phyloP scores from a whole-genome alignment of 1,284 basidiomycete species.

The Puccinia triticina region DNA sequence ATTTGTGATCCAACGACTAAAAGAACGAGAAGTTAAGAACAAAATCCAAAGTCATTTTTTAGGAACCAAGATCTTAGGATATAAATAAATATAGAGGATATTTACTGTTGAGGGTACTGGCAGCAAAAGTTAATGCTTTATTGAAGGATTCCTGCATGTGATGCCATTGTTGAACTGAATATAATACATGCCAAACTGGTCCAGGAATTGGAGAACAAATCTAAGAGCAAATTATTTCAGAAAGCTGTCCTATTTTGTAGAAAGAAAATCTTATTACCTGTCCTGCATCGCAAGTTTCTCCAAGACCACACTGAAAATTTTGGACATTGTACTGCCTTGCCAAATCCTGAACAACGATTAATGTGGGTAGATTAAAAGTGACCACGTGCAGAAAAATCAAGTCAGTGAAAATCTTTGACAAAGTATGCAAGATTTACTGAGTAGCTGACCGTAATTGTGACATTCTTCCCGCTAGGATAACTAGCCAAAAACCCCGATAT shows the following conservation, averaged over 20 bases:
- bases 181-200: constrained; percentile 39
- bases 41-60: background rate
- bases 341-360: background rate
- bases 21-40: background rate
- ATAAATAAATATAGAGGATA: background rate
- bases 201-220: constrained; percentile 39
- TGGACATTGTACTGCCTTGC: background rate
- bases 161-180: constrained; percentile 21
- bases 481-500: constrained; percentile 14
- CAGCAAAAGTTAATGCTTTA: constrained; percentile 14
- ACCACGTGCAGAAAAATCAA: background rate
- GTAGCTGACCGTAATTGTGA: constrained; percentile 12
- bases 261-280: constrained; percentile 10
- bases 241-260: background rate
- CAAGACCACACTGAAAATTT: constrained; percentile 31
- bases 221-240: background rate
- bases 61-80: too few species aligned
- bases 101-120: background rate
- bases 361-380: too few species aligned
- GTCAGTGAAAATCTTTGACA: background rate
- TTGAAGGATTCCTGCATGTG: constrained; percentile 3
- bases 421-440: background rate
- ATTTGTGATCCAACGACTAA: constrained; percentile 29
- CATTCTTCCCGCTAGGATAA: constrained; percentile 35
- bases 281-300: constrained; percentile 43